Evolutionary conservation across 148 eudicot genomes (phyloP).

Genomic region (Heliosperma pusillum): DNA sequence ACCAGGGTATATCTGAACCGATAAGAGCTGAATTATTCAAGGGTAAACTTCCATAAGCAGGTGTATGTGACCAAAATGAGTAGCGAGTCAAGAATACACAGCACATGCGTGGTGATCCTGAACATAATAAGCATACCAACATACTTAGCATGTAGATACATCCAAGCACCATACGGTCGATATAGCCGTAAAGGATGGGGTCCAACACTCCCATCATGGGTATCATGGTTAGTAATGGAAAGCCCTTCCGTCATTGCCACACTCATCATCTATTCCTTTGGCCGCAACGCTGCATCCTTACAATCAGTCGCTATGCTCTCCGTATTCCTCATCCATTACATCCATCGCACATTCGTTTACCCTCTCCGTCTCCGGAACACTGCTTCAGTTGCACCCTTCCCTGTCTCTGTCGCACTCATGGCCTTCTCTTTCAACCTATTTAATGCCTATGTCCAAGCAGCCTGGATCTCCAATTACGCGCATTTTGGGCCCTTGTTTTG

Average conservation of each 20-base stretch:
- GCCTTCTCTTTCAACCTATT: conserved; percentile 60
- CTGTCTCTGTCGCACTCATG: conserved; percentile 42
- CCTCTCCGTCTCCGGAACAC: conserved; percentile 51
- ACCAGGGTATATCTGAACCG: no score
- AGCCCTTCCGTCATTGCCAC: conserved; percentile 61
- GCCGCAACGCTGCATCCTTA: conserved; percentile 33
- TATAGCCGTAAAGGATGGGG: conserved; percentile 78
- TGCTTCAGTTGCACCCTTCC: conserved; percentile 36
- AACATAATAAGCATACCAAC: conserved; percentile 42
- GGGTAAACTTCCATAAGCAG: no score
- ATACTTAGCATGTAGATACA: conserved; percentile 41
- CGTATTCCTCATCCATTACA: conserved; percentile 70
- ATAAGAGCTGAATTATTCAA: no score
- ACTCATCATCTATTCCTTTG: conserved; percentile 54
- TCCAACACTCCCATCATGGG: conserved; percentile 55
- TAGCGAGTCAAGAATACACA: conserved; percentile 36
- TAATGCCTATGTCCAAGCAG: conserved; percentile 59
- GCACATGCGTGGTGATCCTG: conserved; percentile 36
- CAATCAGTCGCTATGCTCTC: conserved; percentile 47
- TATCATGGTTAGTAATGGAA: conserved; percentile 92
- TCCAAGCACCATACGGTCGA: conserved; percentile 87
- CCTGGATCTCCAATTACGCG: conserved; percentile 72
- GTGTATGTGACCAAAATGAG: neutral
- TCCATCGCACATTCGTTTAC: conserved; percentile 66
- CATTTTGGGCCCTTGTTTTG: conserved; percentile 49